A percentile compares a stretch with the other conserved stretches of the same genome.
These are phyloP conservation scores for Capsella bursapastoris DNA, from an alignment of 345 rosid species.

Conservation along the genomic window DNA sequence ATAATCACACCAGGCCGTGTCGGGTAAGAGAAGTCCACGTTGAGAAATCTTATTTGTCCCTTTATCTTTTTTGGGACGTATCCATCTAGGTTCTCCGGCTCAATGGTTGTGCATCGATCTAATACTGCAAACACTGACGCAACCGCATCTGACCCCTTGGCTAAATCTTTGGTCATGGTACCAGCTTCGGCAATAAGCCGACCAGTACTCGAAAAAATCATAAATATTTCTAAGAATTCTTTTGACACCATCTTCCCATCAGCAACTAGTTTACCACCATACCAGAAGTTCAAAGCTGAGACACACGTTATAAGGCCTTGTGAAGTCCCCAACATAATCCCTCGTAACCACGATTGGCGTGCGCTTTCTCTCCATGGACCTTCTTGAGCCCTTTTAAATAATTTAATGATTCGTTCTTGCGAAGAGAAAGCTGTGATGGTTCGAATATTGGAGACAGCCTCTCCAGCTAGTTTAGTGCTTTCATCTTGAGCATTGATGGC, in stretches of 20 bases:
- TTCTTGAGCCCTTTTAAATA: slow-evolving; percentile 43
- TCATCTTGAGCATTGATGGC: slow-evolving; percentile 55
- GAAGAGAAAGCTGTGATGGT: slow-evolving; percentile 72
- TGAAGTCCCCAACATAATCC: slow-evolving; percentile 55
- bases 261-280: slow-evolving; percentile 62
- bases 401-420: slow-evolving; percentile 55
- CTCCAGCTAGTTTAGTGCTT: slow-evolving; percentile 43
- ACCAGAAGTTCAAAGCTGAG: slow-evolving; percentile 62
- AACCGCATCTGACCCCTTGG: slow-evolving; percentile 57
- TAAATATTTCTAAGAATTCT: slow-evolving; percentile 58
- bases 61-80: not conserved
- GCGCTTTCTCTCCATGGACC: slow-evolving; percentile 1
- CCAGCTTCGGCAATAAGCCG: slow-evolving; percentile 67
- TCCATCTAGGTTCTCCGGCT: not conserved
- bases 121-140: slow-evolving; percentile 39
- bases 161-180: slow-evolving; percentile 65
- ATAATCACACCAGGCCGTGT: not conserved
- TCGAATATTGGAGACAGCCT: slow-evolving; percentile 63
- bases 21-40: not conserved
- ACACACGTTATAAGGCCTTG: slow-evolving; percentile 48
- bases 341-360: slow-evolving; percentile 63
- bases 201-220: slow-evolving; percentile 58
- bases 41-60: not conserved
- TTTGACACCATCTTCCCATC: slow-evolving; percentile 51
- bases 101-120: not conserved